Conservation (phyloP, 2,329 filamentous ascomycete species). For the Blumeria hordei region DNA sequence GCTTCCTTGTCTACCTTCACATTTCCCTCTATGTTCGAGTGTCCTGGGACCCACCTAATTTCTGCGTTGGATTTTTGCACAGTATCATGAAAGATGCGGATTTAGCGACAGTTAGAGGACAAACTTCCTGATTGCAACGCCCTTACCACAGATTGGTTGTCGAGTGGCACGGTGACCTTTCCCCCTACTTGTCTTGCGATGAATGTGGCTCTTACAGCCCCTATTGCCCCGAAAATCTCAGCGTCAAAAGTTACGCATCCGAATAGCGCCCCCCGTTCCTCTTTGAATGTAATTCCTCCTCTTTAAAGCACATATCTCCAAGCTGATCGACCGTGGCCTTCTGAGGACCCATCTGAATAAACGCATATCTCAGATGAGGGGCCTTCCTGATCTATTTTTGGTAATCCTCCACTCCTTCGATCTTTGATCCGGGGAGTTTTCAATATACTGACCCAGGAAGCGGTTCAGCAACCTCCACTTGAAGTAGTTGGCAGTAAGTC, state of each 20-base stretch:
- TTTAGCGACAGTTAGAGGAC: neutral
- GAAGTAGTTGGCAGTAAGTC: neutral
- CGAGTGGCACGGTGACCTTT: neutral
- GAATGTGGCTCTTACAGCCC: no score
- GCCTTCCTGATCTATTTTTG: no score
- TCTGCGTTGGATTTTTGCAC: no score
- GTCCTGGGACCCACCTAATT: no score
- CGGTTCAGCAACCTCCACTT: neutral
- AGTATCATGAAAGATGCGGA: no score
- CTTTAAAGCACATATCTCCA: neutral
- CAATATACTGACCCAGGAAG: neutral
- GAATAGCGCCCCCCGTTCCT: neutral
- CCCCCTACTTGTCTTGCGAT: neutral
- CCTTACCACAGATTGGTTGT: neutral
- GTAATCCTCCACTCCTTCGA: no score
- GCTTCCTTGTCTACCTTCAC: no score
- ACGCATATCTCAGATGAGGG: no score
- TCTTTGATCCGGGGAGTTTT: no score
- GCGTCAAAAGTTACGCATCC: neutral
- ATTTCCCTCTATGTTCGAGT: no score
- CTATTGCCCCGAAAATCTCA: neutral
- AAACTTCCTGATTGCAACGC: neutral
- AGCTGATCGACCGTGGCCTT: neutral
- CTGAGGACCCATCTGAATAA: no score
- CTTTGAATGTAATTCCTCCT: neutral